A percentile compares a stretch with the other conserved stretches of the same genome.
phyloP scores from a whole-genome alignment of 2,329 filamentous ascomycete genomes.

The Xylaria sp. region DNA sequence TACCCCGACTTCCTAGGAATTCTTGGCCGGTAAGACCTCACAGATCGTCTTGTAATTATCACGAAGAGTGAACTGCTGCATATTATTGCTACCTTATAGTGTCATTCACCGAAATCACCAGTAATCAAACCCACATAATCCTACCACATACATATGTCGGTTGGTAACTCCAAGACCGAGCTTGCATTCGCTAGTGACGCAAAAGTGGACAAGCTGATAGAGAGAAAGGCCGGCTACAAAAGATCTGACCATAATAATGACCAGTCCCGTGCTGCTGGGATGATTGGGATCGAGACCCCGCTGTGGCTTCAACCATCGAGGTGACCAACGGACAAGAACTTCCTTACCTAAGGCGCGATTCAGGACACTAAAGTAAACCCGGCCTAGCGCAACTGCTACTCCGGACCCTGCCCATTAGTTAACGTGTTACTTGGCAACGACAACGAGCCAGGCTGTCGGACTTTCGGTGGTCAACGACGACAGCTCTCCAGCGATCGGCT shows the following conservation, averaged over 20 bases:
- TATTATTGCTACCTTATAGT: background rate
- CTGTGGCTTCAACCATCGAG: slow-evolving; percentile 15
- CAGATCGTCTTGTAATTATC: background rate
- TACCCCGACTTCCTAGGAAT: background rate
- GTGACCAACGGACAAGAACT: background rate
- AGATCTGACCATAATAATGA: background rate
- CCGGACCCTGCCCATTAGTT: slow-evolving; percentile 6
- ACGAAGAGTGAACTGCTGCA: background rate
- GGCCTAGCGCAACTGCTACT: background rate
- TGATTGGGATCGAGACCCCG: slow-evolving; percentile 11
- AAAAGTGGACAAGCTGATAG: background rate
- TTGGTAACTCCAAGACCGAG: background rate
- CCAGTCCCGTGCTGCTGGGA: slow-evolving; percentile 18
- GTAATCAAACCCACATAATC: background rate
- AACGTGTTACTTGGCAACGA: background rate
- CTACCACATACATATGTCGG: background rate
- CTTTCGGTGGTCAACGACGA: background rate
- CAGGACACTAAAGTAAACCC: background rate
- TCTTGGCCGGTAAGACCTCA: slow-evolving; percentile 1
- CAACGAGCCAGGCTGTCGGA: slow-evolving; percentile 5
- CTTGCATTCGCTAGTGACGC: slow-evolving; percentile 1
- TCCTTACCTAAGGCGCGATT: background rate
- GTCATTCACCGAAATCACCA: background rate
- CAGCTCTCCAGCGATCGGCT: slow-evolving; percentile 12
- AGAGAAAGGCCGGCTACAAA: background rate